These are phyloP conservation scores for Talaromyces sp. DNA, from an alignment of 2,329 filamentous ascomycete genomes.

Conservation along the genomic window DNA sequence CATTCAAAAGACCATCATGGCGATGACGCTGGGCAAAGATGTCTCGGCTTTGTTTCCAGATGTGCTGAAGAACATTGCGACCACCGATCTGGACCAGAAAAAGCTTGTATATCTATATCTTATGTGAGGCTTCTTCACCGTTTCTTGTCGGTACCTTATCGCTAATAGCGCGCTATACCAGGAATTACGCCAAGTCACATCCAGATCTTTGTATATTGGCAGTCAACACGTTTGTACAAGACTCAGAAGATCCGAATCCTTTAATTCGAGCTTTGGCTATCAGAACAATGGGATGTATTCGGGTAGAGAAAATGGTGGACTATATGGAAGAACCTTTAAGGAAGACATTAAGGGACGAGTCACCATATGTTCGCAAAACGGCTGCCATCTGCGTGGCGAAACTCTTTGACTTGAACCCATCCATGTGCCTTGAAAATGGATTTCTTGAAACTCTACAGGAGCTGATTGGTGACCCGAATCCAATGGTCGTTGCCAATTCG, in stretches of 20 bases:
- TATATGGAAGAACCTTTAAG: constrained; percentile 98
- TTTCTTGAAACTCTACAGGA: constrained; percentile 93
- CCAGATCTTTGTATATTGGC: constrained; percentile 97
- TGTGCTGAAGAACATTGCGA: constrained; percentile 98
- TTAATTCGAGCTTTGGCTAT: constrained; percentile 91
- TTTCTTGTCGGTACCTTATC: neutral
- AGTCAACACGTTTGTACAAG: constrained; percentile 98
- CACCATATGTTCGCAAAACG: constrained; percentile 96
- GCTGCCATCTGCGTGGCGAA: constrained; percentile 97
- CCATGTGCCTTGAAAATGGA: constrained; percentile 92
- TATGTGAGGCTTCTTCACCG: constrained; percentile 57
- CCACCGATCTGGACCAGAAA: constrained; percentile 91
- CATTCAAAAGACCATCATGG: constrained; percentile 99
- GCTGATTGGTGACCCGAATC: constrained; percentile 93
- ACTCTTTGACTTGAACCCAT: constrained; percentile 88
- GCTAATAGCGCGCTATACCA: constrained; percentile 34
- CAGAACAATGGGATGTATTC: constrained; percentile 96
- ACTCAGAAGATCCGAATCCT: constrained; percentile 96
- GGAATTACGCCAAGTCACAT: constrained; percentile 99
- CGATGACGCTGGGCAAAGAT: constrained; percentile 98
- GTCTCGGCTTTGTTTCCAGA: constrained; percentile 96
- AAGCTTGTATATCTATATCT: constrained; percentile 98
- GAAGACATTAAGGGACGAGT: constrained; percentile 95
- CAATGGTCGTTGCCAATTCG: constrained; percentile 98
- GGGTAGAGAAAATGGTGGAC: constrained; percentile 98